Evolutionary conservation across 192 early-diverging fungal species (phyloP).

Genomic region (Jimgerdemannia flammicorona): DNA sequence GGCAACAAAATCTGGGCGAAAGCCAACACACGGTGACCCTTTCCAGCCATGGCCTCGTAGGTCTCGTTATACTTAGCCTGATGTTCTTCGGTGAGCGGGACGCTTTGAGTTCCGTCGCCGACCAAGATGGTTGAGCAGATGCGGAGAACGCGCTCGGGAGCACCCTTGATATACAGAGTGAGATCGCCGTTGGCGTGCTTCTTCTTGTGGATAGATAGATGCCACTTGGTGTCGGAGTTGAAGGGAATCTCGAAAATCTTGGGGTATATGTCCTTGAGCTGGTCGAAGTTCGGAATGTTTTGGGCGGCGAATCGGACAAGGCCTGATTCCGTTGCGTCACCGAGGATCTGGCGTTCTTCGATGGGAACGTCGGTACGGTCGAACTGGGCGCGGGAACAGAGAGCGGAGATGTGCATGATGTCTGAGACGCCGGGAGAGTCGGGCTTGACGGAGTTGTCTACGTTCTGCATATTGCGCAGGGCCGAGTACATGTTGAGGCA

Average conservation of each 20-base stretch:
- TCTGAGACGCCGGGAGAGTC: conserved; percentile 67
- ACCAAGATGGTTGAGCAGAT: conserved; percentile 76
- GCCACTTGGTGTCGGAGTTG: conserved; percentile 96
- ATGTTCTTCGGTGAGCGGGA: conserved; percentile 69
- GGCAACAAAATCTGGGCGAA: conserved; percentile 81
- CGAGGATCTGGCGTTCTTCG: conserved; percentile 73
- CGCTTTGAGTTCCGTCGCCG: conserved; percentile 39
- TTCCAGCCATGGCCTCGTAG: conserved; percentile 88
- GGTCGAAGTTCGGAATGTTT: conserved; percentile 72
- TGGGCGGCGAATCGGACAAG: conserved; percentile 77
- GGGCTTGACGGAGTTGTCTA: conserved; percentile 24
- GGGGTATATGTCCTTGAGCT: conserved; percentile 58
- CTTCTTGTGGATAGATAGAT: conserved; percentile 85
- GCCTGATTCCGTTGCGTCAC: conserved; percentile 95
- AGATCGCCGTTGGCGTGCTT: conserved; percentile 60
- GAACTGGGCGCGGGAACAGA: conserved; percentile 89
- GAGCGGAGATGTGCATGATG: conserved; percentile 71
- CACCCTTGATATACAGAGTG: conserved; percentile 90
- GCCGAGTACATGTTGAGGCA: conserved; percentile 56
- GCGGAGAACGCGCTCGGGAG: conserved; percentile 87
- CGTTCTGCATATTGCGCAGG: conserved; percentile 9
- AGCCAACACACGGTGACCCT: conserved; percentile 92
- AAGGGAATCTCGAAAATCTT: conserved; percentile 96
- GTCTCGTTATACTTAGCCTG: conserved; percentile 60
- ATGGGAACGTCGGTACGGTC: conserved; percentile 87